Evolutionary conservation across 2,329 filamentous ascomycete species (phyloP), one percentile per base, ranked within the genome.

Genomic region (Nothophaeocryptopus gaeumannii): DNA sequence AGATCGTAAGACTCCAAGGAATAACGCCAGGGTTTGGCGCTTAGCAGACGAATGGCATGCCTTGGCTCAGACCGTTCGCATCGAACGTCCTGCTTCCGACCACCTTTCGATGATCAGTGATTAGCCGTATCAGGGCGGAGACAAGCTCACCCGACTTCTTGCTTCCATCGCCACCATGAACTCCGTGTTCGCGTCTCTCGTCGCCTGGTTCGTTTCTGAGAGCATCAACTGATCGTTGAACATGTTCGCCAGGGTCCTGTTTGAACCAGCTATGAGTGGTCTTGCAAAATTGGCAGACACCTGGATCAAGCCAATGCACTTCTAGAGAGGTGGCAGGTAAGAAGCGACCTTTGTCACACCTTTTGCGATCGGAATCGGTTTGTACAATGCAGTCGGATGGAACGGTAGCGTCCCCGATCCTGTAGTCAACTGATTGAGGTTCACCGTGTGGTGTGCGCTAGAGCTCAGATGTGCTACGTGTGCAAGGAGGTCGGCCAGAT

Each of bases 31-130:
- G 65, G 45, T 67, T 63, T 45, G 66, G 45, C 33, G 59, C 59
- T 36, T 61, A 62, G 66, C 67, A 78, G 1, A 77, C 39, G 53
- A 76, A 77, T 5, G 75, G 75, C 74, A 76, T 76, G 2, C 74
- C 74, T 51, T 71, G 66, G 54, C 67, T 69, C 38, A 78, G 63
- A 0, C 75, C 76, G 5, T 72, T 39, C 2, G 47, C 49, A 51
- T 73, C 73, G 60, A 79, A 78, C 0, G 15, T 53, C n/a, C 72
- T 67, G 5, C 49, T 61, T n/a, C 61, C 61, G 8, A 77, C 61
- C 26, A 62, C 54, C 2, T 59, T 3, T 26, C 4, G 3, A 26
- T 26, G 20, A 26, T 26, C 20, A 26, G 20, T 26, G 7, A 26
- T 26, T 26, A 7, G 3, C 20, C 20, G 20, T 7, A 7, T 26